Conservation (phyloP, 2,329 filamentous ascomycete species). For the Metarhizium anisopliae region DNA sequence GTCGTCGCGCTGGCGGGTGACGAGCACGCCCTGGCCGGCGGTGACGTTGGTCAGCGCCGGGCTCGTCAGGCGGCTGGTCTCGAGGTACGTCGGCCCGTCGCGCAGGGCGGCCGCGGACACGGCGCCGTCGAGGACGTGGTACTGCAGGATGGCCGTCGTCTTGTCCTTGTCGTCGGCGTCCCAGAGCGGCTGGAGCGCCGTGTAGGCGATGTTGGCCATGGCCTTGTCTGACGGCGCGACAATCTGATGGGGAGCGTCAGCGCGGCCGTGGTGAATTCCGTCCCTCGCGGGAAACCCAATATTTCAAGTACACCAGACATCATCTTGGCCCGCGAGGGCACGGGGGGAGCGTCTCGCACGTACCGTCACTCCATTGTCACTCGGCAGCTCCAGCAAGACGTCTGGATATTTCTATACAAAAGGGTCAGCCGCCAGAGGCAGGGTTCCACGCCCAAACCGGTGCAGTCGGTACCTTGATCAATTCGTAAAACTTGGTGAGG, state of each 20-base stretch:
- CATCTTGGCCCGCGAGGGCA: no score
- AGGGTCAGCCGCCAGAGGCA: neutral
- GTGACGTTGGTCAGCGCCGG: slow-evolving; percentile 38
- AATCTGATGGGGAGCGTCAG: slow-evolving; percentile 22
- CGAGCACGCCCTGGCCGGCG: slow-evolving; percentile 37
- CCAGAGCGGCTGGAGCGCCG: slow-evolving; percentile 38
- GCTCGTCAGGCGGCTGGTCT: slow-evolving; percentile 33
- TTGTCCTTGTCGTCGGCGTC: slow-evolving; percentile 34
- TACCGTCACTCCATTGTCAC: slow-evolving; percentile 34
- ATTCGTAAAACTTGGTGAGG: slow-evolving; percentile 32
- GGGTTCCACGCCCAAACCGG: neutral
- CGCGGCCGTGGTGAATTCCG: neutral
- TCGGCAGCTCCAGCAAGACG: slow-evolving; percentile 34
- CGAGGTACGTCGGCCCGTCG: slow-evolving; percentile 27
- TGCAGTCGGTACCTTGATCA: slow-evolving; percentile 28
- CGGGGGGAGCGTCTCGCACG: neutral
- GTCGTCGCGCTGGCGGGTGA: slow-evolving; percentile 33
- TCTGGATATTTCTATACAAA: slow-evolving; percentile 33
- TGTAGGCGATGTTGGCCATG: slow-evolving; percentile 45
- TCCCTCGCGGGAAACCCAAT: no score
- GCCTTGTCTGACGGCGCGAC: slow-evolving; percentile 50
- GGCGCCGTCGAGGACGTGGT: slow-evolving; percentile 50
- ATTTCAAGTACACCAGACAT: no score
- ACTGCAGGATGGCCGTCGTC: slow-evolving; percentile 43
- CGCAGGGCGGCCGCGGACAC: slow-evolving; percentile 30